Conservation (phyloP, 164 flowering plant species). For the Aristolochia contorta region DNA sequence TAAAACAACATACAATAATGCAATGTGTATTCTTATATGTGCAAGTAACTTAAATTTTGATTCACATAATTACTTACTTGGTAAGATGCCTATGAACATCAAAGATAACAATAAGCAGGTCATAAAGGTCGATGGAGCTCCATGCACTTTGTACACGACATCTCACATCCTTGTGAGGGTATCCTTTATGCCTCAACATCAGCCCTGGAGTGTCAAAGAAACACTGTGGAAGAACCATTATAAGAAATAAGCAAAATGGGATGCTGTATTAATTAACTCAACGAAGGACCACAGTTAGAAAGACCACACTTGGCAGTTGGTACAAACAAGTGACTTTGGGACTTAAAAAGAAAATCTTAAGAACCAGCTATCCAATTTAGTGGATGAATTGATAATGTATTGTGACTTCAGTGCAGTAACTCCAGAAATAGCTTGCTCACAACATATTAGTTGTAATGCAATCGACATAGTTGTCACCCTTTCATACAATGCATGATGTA, state of each 20-base stretch:
- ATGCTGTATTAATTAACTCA: too few relatives aligned
- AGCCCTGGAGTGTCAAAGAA: conserved; percentile 98
- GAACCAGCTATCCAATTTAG: too few relatives aligned
- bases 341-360: too few relatives aligned
- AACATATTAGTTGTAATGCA: too few relatives aligned
- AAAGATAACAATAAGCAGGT: conserved; percentile 81
- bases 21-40: not conserved
- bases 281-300: too few relatives aligned
- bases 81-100: conserved; percentile 89
- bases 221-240: conserved; percentile 50
- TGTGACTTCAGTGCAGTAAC: too few relatives aligned
- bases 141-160: conserved; percentile 80
- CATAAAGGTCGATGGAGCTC: conserved; percentile 72
- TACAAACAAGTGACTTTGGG: too few relatives aligned
- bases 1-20: conserved; percentile 1
- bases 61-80: conserved; percentile 29
- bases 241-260: not conserved
- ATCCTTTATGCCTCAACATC: conserved; percentile 54
- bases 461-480: too few relatives aligned
- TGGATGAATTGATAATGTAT: too few relatives aligned
- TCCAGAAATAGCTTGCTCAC: too few relatives aligned
- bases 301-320: too few relatives aligned
- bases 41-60: not conserved
- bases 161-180: conserved; percentile 49
- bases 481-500: too few relatives aligned